Evolutionary conservation across 176 grass and related monocot species (phyloP), one percentile per base, ranked within the genome.

Genomic region (Eremochloa ophiuroides): DNA sequence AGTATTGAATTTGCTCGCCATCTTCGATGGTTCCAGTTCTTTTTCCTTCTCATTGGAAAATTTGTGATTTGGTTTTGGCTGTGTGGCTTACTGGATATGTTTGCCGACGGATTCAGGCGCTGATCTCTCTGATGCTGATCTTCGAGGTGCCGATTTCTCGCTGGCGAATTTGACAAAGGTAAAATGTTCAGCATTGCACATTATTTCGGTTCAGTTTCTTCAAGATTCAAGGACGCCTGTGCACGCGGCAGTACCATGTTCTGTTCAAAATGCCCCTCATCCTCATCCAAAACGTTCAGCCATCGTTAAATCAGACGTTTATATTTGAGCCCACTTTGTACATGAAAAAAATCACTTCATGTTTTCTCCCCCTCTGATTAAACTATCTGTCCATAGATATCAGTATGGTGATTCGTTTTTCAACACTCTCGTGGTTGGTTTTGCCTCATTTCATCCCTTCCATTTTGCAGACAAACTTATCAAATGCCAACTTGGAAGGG

Each of bases 401-500:
- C 76, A 66, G 25, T 40, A 27, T 71, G 48, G 2, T 51, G 48
- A 53, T 53, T 51, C 8, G 20, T 22, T 53, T 53, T 53, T 53
- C 20, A 53, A 9, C 8, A 50, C 46, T 0, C 47, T 7, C 18
- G 18, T 51, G 20, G 4, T 55, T 56, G 11, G 8, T 34, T 43
- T 64, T 10, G 12, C 31, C 4, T 39, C 1, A 15, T 2, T 34
- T 8, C 13, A n/a, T n/a, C n/a, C n/a, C n/a, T n/a, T n/a, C n/a
- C n/a, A 8, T 56, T 48, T n/a, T 65, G 58, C 22, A 97, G 91
- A 78, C 29, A 61, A 97, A 92, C 74, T 60, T 97, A 66, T 67
- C 69, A 63, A 94, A 97, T 82, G 89, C 94, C 78, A 97, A 97
- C 58, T 84, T 97, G 78, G 94, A 92, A 88, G 94, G 91, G 69